Percentiles rank a stretch among this genome's conserved stretches.
phyloP scores from a whole-genome alignment of 164 flowering plant species.

The Magnolia officinalis region DNA sequence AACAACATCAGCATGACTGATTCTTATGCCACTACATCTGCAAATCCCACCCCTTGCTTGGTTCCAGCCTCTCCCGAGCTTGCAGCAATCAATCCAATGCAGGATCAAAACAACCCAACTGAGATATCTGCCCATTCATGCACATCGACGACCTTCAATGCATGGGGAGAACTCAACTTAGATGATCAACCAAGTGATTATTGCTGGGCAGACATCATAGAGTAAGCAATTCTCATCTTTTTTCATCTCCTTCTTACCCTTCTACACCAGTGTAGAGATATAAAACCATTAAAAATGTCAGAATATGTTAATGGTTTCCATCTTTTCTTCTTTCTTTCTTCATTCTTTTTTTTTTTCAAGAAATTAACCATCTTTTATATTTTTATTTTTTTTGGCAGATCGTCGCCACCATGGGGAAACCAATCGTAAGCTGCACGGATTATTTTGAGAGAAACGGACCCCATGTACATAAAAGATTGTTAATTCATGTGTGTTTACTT shows the following conservation, averaged over 20 bases:
- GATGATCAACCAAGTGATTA: constrained; percentile 37
- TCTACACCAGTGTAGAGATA: neutral
- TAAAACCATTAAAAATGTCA: neutral
- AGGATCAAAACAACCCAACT: constrained; percentile 16
- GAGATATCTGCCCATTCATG: constrained; percentile 21
- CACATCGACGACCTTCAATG: constrained; percentile 33
- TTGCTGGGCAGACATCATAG: constrained; percentile 40
- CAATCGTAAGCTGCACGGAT: constrained; percentile 1
- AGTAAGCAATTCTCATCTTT: constrained; percentile 25
- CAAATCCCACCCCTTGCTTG: constrained; percentile 11
- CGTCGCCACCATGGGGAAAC: constrained; percentile 15
- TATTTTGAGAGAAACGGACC: neutral
- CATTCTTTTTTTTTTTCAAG: neutral
- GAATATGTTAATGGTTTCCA: neutral
- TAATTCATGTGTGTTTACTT: constrained; percentile 4
- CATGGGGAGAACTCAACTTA: constrained; percentile 38
- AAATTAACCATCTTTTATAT: neutral
- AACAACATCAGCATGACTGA: neutral
- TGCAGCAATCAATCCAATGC: constrained; percentile 17
- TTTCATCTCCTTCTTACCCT: neutral
- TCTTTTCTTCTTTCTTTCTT: neutral
- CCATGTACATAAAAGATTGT: neutral
- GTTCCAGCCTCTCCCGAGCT: constrained; percentile 23
- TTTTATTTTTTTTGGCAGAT: constrained; percentile 17
- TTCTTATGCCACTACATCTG: neutral